Evolutionary conservation across 2,329 filamentous ascomycete species (phyloP), one percentile per base, ranked within the genome.

Genomic region (Pseudogymnoascus sp.): DNA sequence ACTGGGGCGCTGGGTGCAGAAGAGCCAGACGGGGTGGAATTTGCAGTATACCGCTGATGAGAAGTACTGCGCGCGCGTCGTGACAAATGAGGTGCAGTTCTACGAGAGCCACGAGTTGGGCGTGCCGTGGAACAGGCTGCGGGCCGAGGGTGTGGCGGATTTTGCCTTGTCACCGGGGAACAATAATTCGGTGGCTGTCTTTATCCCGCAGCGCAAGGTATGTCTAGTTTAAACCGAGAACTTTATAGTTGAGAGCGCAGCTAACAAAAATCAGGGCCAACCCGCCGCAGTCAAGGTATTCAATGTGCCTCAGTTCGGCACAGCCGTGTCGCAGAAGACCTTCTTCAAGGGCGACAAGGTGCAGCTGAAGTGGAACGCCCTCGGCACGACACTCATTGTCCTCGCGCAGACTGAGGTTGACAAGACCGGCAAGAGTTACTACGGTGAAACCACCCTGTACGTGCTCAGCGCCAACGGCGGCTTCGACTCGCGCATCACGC

Each of bases 261-360:
- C 46, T 44, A 64, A 61, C 67, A 75, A 62, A 19, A 61, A 53
- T 15, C 68, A 96, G 90, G 93, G 95, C 61, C 90, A 93, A 84
- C 95, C 95, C 37, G 93, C 95, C 62, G 85, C 90, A 1, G 92
- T 97, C 75, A 96, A 96, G 78, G 90, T 97, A 65, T 99, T 89
- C 80, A 91, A 93, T 69, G 90, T 97, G 37, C 93, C 95, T 44
- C 83, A 95, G 70, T 97, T 97, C 78, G 83, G 78, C 67, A 80
- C 80, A 62, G 88, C 93, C 4, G 87, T 96, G 60, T 97, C 93
- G 40, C 93, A 97, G 75, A 99, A 99, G 87, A 97, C 89, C 1
- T 99, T 99, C 75, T 99, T 92, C 86, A 99, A 99, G 81, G 93
- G 93, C 67, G 95, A 99, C 81, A 97, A 97, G 81, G 93, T 99